Base-by-base conservation (phyloP, 768 basidiomycete genomes). In the Hygrophoropsis aurantiaca region DNA sequence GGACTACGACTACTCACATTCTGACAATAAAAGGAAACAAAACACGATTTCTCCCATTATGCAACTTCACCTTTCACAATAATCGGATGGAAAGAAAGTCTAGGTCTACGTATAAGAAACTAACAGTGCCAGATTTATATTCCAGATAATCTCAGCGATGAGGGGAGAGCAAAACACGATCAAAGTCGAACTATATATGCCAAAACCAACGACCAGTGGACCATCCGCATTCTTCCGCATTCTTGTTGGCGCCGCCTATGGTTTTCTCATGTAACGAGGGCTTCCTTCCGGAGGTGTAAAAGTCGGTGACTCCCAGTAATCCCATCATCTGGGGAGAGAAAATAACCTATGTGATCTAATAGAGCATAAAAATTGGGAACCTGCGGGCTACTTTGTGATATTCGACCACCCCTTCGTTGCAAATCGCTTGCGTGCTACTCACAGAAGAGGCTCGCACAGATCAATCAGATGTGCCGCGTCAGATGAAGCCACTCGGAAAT, bases 101-200 rank as follows among this genome's bases (percentile, higher is more conserved):
- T n/a, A n/a, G n/a, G n/a, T n/a, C n/a, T n/a, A n/a, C n/a, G n/a
- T n/a, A n/a, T n/a, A n/a, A n/a, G n/a, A n/a, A n/a, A n/a, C n/a
- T n/a, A n/a, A n/a, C 79, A 21, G 87, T 88, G 33, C 85, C 85
- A 65, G 88, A 88, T 47, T 79, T 80, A 64, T 88, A 86, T 62
- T 90, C 87, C 26, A 90, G 74, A 61, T 89, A 90, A 43, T 84
- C 80, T 16, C 85, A 74, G 26, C 85, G 67, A 21, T 79, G 77
- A 7, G 81, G 79, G 19, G 75, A 74, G 8, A 80, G 62, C 13
- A 73, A 78, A 27, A 82, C 74, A 55, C 75, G 73, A 52, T 78
- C 78, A 50, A 79, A 78, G 50, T 78, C 76, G 53, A 78, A 80
- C 82, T 82, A 87, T 35, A 83, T 82, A 54, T 84, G 81, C 86